Evolutionary conservation across 2,329 filamentous ascomycete species (phyloP).

Genomic region (Graphium sp.): DNA sequence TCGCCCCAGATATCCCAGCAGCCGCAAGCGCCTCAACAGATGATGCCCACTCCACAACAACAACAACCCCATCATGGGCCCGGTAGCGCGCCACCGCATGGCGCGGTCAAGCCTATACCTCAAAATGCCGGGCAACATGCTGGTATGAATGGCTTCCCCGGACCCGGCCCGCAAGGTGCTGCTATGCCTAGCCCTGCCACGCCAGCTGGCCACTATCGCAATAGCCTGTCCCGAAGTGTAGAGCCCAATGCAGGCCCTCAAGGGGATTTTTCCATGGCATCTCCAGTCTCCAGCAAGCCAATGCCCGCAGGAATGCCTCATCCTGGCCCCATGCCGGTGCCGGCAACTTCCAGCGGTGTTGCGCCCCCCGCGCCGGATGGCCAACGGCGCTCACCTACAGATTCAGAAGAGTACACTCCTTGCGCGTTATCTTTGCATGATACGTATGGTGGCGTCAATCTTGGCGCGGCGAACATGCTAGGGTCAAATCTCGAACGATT

Average conservation of each 20-base stretch:
- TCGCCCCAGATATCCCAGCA: conserved; percentile 8
- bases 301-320: not conserved
- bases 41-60: conserved; percentile 3
- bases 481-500: conserved; percentile 49
- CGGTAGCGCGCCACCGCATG: not conserved
- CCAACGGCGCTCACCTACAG: conserved; percentile 5
- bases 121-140: conserved; percentile 17
- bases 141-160: conserved; percentile 18
- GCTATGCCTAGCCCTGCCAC: conserved; percentile 4
- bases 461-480: conserved; percentile 45
- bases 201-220: conserved; percentile 21
- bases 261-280: conserved; percentile 22
- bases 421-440: conserved; percentile 35
- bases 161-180: conserved; percentile 12
- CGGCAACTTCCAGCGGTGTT: too few relatives aligned
- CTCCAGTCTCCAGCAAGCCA: conserved; percentile 7
- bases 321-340: too few relatives aligned
- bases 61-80: conserved; percentile 1
- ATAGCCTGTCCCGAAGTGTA: conserved; percentile 32
- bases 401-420: conserved; percentile 34
- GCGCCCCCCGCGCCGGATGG: conserved; percentile 1
- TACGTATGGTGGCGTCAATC: conserved; percentile 56
- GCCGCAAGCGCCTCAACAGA: conserved; percentile 11
- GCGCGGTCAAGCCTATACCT: conserved; percentile 15
- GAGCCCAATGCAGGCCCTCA: conserved; percentile 17